Evolutionary conservation across 163 green algal species (phyloP).

Genomic region (Smithsoniella earleae): DNA sequence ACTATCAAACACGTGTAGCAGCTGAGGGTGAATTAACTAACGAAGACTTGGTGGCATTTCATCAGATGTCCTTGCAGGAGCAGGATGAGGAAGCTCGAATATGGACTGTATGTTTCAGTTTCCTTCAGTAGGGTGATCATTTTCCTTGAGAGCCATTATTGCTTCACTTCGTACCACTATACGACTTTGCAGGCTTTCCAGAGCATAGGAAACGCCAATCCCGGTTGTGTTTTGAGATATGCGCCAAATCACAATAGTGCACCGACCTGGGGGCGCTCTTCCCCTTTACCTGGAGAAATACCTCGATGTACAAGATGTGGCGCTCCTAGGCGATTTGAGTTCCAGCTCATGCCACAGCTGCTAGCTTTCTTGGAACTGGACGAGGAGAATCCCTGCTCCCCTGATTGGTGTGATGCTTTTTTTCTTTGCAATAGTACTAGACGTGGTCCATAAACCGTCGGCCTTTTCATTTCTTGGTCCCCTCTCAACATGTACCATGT

Average conservation of each 20-base stretch:
- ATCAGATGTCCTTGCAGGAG: too few species aligned
- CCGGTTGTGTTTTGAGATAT: slow-evolving; percentile 54
- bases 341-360: slow-evolving; percentile 80
- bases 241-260: slow-evolving; percentile 50
- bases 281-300: slow-evolving; percentile 41
- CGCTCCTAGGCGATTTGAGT: slow-evolving; percentile 59
- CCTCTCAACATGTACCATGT: not conserved
- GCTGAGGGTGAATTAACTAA: too few species aligned
- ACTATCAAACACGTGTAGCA: too few species aligned
- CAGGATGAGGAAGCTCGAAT: too few species aligned
- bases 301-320: slow-evolving; percentile 60
- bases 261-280: slow-evolving; percentile 57
- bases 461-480: not conserved
- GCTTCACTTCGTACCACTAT: too few species aligned
- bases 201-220: slow-evolving; percentile 23
- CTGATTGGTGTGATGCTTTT: slow-evolving; percentile 52
- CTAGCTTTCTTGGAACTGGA: slow-evolving; percentile 61
- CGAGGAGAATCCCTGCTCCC: slow-evolving; percentile 40
- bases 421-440: not conserved
- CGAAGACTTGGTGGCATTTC: too few species aligned
- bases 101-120: too few species aligned
- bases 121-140: too few species aligned
- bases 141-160: too few species aligned
- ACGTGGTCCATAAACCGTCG: not conserved
- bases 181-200: slow-evolving; percentile 36